Conservation (phyloP, 306 rosid genomes). For the Cucurbita maxima region DNA sequence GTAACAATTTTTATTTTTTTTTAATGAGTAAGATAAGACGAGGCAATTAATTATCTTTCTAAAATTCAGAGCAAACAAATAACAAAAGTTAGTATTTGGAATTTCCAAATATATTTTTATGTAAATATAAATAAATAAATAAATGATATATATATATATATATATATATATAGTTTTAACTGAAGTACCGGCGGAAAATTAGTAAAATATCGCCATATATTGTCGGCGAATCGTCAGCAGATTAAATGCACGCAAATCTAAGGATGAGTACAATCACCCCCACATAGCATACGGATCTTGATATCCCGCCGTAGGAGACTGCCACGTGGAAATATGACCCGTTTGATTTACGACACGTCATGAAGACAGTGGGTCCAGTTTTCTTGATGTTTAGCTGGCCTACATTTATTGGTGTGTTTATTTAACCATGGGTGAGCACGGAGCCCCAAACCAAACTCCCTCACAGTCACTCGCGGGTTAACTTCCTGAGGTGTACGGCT, state of each 20-base stretch:
- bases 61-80: not conserved
- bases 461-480: slow-evolving; percentile 23
- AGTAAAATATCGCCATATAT: slow-evolving; percentile 34
- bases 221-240: slow-evolving; percentile 33
- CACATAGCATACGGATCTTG: not conserved
- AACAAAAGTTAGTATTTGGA: not conserved
- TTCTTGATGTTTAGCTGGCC: slow-evolving; percentile 21
- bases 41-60: not conserved
- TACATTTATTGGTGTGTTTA: slow-evolving; percentile 31
- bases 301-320: not conserved
- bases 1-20: not conserved
- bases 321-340: slow-evolving; percentile 4
- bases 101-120: not conserved
- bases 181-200: not conserved
- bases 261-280: slow-evolving; percentile 6
- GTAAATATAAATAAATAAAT: too few species aligned
- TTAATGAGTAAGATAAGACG: not conserved
- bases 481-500: slow-evolving; percentile 9
- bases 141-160: too few species aligned
- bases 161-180: not conserved
- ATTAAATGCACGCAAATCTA: not conserved
- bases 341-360: slow-evolving; percentile 7
- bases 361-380: slow-evolving; percentile 14
- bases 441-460: not conserved
- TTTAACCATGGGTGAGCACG: not conserved